phyloP scores from a whole-genome alignment of 2,329 filamentous ascomycete species.

The Iodosphaeria phyllophila region DNA sequence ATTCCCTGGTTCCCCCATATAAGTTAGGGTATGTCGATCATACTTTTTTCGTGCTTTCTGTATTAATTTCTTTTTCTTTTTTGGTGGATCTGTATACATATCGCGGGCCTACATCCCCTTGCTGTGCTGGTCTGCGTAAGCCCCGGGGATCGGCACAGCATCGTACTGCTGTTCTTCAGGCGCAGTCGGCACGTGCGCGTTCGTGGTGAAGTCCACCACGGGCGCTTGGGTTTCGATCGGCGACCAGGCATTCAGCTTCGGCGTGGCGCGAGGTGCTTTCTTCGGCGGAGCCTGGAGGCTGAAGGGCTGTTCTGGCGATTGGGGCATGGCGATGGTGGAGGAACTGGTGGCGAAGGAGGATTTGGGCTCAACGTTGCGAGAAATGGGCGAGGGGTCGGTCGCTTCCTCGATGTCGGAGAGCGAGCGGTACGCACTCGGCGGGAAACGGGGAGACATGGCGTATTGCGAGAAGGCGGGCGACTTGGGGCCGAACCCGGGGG shows the following conservation, averaged over 20 bases:
- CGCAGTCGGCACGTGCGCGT: slow-evolving; percentile 49
- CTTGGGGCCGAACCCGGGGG: slow-evolving; percentile 67
- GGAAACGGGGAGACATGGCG: slow-evolving; percentile 42
- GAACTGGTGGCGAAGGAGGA: slow-evolving; percentile 36
- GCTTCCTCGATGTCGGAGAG: slow-evolving; percentile 23
- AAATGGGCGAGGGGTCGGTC: slow-evolving; percentile 23
- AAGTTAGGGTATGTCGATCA: too few species aligned
- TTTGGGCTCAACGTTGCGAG: slow-evolving; percentile 38
- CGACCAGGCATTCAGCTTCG: slow-evolving; percentile 41
- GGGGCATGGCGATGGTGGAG: too few species aligned
- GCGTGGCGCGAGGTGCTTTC: slow-evolving; percentile 61
- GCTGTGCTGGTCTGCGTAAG: slow-evolving; percentile 44
- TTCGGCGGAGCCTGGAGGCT: slow-evolving; percentile 70
- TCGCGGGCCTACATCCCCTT: slow-evolving; percentile 29
- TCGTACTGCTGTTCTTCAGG: slow-evolving; percentile 74
- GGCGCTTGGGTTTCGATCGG: slow-evolving; percentile 21
- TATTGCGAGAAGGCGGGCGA: slow-evolving; percentile 35
- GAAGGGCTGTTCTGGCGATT: slow-evolving; percentile 40
- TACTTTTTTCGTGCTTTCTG: too few species aligned
- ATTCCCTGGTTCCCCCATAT: too few species aligned
- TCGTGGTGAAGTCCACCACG: slow-evolving; percentile 20
- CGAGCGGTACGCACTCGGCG: slow-evolving; percentile 35
- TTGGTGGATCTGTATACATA: too few species aligned
- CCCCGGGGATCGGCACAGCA: slow-evolving; percentile 72
- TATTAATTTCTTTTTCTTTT: too few species aligned